Evolutionary conservation across 176 grass and related monocot genomes (phyloP).

Genomic region (Aegilops speltoides): DNA sequence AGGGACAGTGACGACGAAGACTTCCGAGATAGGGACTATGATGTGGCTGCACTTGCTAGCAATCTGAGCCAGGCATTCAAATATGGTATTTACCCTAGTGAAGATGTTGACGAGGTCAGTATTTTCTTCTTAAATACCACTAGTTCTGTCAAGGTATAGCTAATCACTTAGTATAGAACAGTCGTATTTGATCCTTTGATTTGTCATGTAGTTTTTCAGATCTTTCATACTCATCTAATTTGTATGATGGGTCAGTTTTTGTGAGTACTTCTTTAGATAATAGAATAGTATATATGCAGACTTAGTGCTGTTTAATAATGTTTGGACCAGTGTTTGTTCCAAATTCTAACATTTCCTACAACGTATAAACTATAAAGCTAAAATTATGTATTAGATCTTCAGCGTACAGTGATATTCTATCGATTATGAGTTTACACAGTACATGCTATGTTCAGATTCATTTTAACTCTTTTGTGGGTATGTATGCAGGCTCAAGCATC

Average conservation of each 20-base stretch:
- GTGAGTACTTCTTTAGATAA: not conserved
- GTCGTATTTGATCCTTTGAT: constrained; percentile 13
- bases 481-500: constrained; percentile 77
- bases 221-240: not conserved
- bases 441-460: not conserved
- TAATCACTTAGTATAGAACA: not conserved
- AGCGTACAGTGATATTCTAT: not conserved
- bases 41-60: constrained; percentile 94
- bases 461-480: constrained; percentile 24
- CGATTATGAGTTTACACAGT: not conserved
- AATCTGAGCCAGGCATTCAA: constrained; percentile 94
- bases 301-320: not conserved
- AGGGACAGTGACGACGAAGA: constrained; percentile 99
- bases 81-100: constrained; percentile 77
- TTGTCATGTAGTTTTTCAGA: not conserved
- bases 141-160: not conserved
- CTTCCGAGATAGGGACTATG: constrained; percentile 91
- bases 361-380: not conserved
- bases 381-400: not conserved
- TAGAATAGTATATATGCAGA: not conserved
- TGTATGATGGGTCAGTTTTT: not conserved
- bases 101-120: constrained; percentile 89
- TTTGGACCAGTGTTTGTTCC: constrained; percentile 1
- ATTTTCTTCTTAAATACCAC: not conserved
- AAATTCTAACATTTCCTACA: not conserved